Base-by-base conservation (phyloP, 345 rosid species). In the Laguncularia racemosa region DNA sequence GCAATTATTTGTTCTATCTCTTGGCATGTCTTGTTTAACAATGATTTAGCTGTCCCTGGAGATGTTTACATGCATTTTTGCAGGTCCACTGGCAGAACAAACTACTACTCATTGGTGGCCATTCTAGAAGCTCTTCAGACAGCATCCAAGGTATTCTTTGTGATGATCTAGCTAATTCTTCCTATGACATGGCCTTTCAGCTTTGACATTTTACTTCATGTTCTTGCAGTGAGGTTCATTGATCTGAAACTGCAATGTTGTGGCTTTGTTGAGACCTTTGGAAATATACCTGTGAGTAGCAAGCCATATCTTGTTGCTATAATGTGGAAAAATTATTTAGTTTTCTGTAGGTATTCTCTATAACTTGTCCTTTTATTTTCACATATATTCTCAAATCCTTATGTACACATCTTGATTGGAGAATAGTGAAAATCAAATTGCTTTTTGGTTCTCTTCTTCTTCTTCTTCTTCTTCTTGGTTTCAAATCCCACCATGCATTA, bases 81-180 rank as follows among this genome's bases (percentile, higher is more conserved):
- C 62, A 93, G 99, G 76, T 93, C 54, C 72, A 84, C 61, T 93
- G 97, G 96, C 84, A 78, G 61, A 81, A 71, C 81, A 85, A 77
- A 74, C 84, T 93, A 58, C 84, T 93, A 26, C 62, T 93, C 49
- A 64, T 89, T 23, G 95, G 97, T 12, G 97, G 99, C 44, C 78
- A 93, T 69, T 79, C 95, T 14, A 93, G 80, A 75, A 80, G 72
- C 51, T 65, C 77, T 76, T 65, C 82, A 20, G 81, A 76, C 71
- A 63, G 67, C 56, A 69, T 93, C 69, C 74, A 50, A 79, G 96
- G 99, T 87, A 69, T 62, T 50, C 26, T 60, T 23, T 46, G 59
- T 16, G 33, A 54, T 46, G 50, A 33, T 23, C 17, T 19, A 44
- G 43, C 38, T 16, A 18, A 16, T 45, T 26, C 51, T 48, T 47